Evolutionary conservation across 78 protist genomes (phyloP).

Genomic region (Dictyostelium purpureum): DNA sequence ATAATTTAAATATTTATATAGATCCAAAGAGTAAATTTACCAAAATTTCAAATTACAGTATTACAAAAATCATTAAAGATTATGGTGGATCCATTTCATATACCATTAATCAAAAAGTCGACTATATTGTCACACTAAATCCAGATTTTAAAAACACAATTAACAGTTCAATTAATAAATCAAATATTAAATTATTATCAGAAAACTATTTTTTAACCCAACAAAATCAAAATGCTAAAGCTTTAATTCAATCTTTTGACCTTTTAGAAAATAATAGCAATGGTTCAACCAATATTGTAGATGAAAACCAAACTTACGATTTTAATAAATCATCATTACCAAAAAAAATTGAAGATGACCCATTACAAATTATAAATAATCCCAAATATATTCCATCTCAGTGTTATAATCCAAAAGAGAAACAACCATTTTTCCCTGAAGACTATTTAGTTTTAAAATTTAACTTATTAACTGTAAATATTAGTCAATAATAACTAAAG

Average conservation of each 20-base stretch:
- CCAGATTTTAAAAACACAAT: neutral
- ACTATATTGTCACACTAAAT: neutral
- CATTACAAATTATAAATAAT: neutral
- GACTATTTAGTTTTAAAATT: neutral
- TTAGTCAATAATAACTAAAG: neutral
- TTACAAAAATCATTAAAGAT: neutral
- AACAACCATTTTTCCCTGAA: slow-evolving; percentile 14
- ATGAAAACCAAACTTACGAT: neutral
- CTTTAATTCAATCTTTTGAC: neutral
- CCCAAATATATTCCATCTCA: neutral
- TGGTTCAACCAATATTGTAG: neutral
- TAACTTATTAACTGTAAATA: neutral
- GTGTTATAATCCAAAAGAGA: neutral
- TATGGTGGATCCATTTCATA: neutral
- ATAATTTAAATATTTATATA: neutral
- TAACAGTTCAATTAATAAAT: no score
- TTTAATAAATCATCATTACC: neutral
- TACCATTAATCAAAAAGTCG: neutral
- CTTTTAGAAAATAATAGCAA: neutral
- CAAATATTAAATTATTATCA: neutral
- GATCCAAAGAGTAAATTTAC: slow-evolving; percentile 12
- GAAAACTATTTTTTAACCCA: neutral
- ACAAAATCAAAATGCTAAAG: neutral
- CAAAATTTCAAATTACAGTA: neutral
- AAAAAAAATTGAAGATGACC: neutral